These are phyloP conservation scores for Cornus controversa DNA, from an alignment of 148 eudicot genomes.

Conservation along the genomic window DNA sequence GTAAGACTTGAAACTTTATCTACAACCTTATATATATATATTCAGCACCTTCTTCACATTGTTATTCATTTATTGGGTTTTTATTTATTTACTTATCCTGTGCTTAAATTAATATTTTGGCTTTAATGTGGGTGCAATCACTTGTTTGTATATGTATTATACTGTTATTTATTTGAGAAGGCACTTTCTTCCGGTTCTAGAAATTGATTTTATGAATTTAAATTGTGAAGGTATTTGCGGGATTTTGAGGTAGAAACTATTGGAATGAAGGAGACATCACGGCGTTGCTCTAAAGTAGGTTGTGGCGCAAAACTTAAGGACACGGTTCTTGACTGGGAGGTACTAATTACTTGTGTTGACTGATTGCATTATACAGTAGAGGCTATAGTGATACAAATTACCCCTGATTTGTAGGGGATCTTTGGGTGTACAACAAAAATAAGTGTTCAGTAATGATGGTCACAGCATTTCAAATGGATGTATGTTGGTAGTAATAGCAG, in stretches of 20 bases:
- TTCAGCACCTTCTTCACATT: not conserved
- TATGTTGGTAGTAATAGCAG: no score
- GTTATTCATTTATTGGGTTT: not conserved
- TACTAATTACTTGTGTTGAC: conserved; percentile 27
- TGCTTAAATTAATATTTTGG: not conserved
- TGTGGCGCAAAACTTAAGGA: conserved; percentile 79
- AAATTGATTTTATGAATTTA: conserved; percentile 7
- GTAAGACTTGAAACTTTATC: conserved; percentile 48
- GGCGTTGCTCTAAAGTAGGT: conserved; percentile 59
- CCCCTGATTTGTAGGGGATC: not conserved
- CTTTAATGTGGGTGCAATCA: not conserved
- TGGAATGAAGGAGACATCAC: conserved; percentile 85
- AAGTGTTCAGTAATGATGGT: not conserved
- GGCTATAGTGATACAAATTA: not conserved
- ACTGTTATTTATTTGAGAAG: not conserved
- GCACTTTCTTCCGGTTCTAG: not conserved
- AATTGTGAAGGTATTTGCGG: conserved; percentile 68
- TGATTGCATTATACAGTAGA: not conserved
- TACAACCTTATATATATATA: not conserved
- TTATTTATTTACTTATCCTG: not conserved
- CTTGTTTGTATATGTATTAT: not conserved
- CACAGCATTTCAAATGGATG: not conserved
- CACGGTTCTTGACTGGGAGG: conserved; percentile 99
- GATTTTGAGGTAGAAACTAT: conserved; percentile 97
- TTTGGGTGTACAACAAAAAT: not conserved